phyloP scores from a whole-genome alignment of 306 rosid genomes.

The Acacia melanoxylon region DNA sequence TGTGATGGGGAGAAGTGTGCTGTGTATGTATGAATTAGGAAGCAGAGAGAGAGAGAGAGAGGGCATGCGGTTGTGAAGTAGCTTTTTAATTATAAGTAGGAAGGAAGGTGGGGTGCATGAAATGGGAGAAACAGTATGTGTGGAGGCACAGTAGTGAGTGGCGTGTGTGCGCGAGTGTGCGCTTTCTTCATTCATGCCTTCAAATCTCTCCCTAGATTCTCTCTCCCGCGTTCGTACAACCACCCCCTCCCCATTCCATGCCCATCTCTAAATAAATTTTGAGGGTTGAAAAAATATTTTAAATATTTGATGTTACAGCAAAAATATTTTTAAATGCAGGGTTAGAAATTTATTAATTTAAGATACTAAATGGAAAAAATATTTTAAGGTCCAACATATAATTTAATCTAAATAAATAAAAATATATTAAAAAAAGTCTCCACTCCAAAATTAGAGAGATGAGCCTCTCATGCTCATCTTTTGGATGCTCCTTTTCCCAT shows the following conservation, averaged over 20 bases:
- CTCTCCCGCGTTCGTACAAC: constrained; percentile 76
- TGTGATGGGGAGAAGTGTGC: background rate
- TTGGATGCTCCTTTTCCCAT: too few species aligned
- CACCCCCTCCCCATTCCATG: constrained; percentile 19
- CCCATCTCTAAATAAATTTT: too few species aligned
- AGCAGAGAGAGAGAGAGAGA: background rate
- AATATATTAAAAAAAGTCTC: too few species aligned
- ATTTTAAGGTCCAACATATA: too few species aligned
- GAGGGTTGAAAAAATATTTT: too few species aligned
- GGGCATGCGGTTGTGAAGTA: constrained; percentile 37
- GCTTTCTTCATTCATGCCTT: constrained; percentile 35
- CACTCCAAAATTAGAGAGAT: too few species aligned
- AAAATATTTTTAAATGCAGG: too few species aligned
- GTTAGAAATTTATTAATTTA: too few species aligned
- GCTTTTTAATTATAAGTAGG: constrained; percentile 6
- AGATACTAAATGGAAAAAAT: too few species aligned
- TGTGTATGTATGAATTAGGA: background rate
- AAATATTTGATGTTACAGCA: too few species aligned
- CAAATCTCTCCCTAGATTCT: constrained; percentile 84
- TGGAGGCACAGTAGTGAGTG: constrained; percentile 29
- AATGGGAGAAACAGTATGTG: background rate
- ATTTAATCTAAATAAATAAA: too few species aligned
- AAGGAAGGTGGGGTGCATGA: constrained; percentile 34
- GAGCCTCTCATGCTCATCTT: too few species aligned
- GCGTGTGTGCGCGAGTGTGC: constrained; percentile 33